Conservation (phyloP, 805 yeast genomes). For the Starmerella geochares region DNA sequence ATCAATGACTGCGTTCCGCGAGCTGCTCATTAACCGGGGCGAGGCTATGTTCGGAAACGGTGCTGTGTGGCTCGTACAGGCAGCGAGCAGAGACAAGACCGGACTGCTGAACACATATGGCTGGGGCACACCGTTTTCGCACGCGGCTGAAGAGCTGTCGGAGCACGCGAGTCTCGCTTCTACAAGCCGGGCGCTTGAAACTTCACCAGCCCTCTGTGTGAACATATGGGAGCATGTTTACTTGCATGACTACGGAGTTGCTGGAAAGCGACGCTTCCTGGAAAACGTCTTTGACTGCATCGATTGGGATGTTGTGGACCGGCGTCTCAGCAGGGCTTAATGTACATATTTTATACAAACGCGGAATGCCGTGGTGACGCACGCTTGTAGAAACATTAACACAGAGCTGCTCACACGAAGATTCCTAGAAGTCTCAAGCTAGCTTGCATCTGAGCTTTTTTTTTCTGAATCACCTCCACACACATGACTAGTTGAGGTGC, state of each 20-base stretch:
- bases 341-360: conserved; percentile 1
- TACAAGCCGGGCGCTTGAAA: conserved; percentile 9
- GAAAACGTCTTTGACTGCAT: conserved; percentile 65
- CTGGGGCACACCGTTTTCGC: conserved; percentile 68
- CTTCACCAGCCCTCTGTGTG: conserved; percentile 55
- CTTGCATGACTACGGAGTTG: conserved; percentile 71
- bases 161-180: conserved; percentile 10
- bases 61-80: conserved; percentile 77
- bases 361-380: no score
- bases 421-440: no score
- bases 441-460: no score
- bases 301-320: conserved; percentile 53
- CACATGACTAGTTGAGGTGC: background rate
- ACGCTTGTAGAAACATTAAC: no score
- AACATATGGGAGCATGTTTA: conserved; percentile 84
- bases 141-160: conserved; percentile 7
- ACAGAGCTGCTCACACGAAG: no score
- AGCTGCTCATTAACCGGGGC: conserved; percentile 62
- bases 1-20: conserved; percentile 64
- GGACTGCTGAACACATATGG: conserved; percentile 80
- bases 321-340: conserved; percentile 13
- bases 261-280: conserved; percentile 62
- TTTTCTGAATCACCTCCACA: no score
- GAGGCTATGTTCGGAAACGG: conserved; percentile 82
- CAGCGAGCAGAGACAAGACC: conserved; percentile 31